Percentiles rank a stretch among this genome's conserved stretches.
phyloP scores from a whole-genome alignment of 345 rosid species.

The Cardiospermum halicacabum region DNA sequence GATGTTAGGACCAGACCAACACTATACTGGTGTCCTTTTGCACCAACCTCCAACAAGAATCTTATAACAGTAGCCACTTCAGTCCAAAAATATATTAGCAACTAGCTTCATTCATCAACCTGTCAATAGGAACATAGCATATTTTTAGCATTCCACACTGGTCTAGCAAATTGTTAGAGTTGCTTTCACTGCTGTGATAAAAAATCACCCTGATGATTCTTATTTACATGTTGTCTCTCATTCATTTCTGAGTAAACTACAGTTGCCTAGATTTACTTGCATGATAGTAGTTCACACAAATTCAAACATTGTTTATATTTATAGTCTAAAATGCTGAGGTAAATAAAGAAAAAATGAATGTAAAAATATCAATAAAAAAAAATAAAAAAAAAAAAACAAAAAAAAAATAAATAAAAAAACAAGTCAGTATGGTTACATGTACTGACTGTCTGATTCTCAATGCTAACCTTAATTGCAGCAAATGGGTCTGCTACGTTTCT shows the following conservation, averaged over 20 bases:
- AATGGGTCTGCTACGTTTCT: neutral
- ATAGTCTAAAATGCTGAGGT: neutral
- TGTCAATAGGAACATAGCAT: constrained; percentile 6
- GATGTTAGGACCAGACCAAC: constrained; percentile 13
- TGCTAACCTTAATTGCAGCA: neutral
- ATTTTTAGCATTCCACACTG: constrained; percentile 5
- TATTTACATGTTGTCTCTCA: neutral
- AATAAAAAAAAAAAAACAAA: neutral
- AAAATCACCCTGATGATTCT: neutral
- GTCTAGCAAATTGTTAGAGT: neutral
- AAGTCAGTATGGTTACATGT: neutral
- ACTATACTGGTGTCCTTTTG: constrained; percentile 6
- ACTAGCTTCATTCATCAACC: constrained; percentile 7
- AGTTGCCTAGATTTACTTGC: neutral
- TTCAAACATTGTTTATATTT: neutral
- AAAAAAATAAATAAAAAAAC: neutral
- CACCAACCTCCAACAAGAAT: constrained; percentile 3
- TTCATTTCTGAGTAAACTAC: neutral
- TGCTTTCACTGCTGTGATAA: neutral
- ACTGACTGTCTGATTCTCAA: neutral
- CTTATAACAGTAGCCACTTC: constrained; percentile 9
- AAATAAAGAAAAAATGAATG: neutral
- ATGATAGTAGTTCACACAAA: neutral
- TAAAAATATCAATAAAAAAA: neutral
- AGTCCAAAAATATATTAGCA: constrained; percentile 12